Base-by-base conservation (phyloP, 1,284 basidiomycete species). In the Moesziomyces parantarcticus region DNA sequence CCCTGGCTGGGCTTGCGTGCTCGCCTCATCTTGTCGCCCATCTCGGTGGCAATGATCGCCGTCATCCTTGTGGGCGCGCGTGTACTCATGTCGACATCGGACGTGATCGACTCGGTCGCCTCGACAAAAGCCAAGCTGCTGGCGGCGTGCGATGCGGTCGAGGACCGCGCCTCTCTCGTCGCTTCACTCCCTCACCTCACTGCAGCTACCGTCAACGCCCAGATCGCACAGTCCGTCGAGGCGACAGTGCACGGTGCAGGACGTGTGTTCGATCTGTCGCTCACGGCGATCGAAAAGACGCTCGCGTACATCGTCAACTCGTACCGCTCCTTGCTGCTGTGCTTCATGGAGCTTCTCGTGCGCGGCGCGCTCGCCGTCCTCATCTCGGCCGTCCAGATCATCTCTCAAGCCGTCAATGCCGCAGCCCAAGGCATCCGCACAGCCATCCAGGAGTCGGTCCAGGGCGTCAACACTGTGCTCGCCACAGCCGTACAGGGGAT, bases 311-410 rank as follows among this genome's bases (percentile, higher is more conserved):
- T 97, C 62, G 89, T 97, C 76, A 91, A 94, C 85, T 89, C 91
- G 54, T 99, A 97, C 83, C 90, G 93, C 40, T 93, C 92, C 5
- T 90, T 94, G 1, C 90, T 97, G 75, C 87, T 97, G 50, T 98
- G 95, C 85, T 93, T 96, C 71, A 86, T 97, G 71, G 93, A 97
- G 85, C 87, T 98, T 47, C 89, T 93, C 14, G 90, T 99, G 3
- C 88, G 90, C 22, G 93, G 93, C 16, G 90, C 89, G 2, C 86
- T 99, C 39, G 88, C 89, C 25, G 85, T 97, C 50, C 85, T 97
- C 20, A 93, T 97, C 54, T 87, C 86, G 47, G 93, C 92, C 7
- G 91, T 94, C 1, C 86, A 92, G 64, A 43, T 79, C 23, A 64
- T 56, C 85, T 92, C 20, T 87, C 89, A 29, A 88, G 86, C 87